Evolutionary conservation across 2,329 filamentous ascomycete genomes (phyloP).

Genomic region (Microdochium bolleyi): DNA sequence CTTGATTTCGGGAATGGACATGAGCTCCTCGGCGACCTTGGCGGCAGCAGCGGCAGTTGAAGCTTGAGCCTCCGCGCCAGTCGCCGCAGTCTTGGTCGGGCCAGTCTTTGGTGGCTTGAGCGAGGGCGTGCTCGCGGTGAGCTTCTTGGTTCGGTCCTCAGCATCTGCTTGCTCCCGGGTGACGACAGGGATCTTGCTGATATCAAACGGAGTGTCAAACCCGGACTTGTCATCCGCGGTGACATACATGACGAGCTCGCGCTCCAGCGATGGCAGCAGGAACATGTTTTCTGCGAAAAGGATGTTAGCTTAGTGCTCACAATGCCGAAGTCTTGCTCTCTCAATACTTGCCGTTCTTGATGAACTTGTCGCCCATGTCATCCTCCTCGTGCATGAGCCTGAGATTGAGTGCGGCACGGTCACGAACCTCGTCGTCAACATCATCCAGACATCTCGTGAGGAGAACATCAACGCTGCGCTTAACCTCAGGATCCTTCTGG

Average conservation of each 20-base stretch:
- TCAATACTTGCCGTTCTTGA: slow-evolving; percentile 70
- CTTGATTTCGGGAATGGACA: slow-evolving; percentile 84
- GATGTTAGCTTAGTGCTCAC: neutral
- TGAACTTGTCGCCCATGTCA: slow-evolving; percentile 76
- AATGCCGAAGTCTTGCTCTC: neutral
- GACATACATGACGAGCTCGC: slow-evolving; percentile 96
- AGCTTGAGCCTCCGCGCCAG: slow-evolving; percentile 66
- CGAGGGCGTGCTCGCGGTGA: slow-evolving; percentile 83
- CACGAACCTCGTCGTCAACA: slow-evolving; percentile 93
- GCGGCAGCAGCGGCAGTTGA: slow-evolving; percentile 74
- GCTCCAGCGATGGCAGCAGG: slow-evolving; percentile 88
- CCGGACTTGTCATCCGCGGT: slow-evolving; percentile 83
- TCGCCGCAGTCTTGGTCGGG: slow-evolving; percentile 61
- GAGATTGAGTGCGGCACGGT: slow-evolving; percentile 88
- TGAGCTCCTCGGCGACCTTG: slow-evolving; percentile 80
- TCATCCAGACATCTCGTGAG: slow-evolving; percentile 92
- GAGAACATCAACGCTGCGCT: slow-evolving; percentile 88
- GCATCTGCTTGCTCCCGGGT: slow-evolving; percentile 93
- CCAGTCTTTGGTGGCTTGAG: slow-evolving; percentile 86
- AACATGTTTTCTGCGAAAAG: slow-evolving; percentile 73
- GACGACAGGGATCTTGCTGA: slow-evolving; percentile 84
- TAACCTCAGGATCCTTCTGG: slow-evolving; percentile 93
- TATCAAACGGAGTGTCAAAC: slow-evolving; percentile 81
- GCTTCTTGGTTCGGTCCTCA: slow-evolving; percentile 94
- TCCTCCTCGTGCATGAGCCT: slow-evolving; percentile 89